Evolutionary conservation across 768 basidiomycete genomes (phyloP), one percentile per base, ranked within the genome.

Genomic region (Podaxis rugospora): DNA sequence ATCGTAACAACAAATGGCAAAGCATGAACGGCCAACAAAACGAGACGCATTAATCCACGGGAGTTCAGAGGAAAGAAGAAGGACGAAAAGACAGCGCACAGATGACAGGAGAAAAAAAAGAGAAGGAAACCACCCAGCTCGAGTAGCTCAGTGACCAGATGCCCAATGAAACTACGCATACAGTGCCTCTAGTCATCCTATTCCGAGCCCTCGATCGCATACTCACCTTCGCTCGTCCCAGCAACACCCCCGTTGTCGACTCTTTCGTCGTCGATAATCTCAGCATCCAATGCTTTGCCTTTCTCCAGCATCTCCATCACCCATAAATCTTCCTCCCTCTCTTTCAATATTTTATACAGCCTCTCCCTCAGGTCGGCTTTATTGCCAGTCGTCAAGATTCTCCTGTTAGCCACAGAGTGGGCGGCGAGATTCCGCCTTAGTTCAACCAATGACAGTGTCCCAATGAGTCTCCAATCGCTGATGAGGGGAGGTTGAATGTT

Each of bases 341-440:
- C 75, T 65, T 76, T 72, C 62, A 89, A 69, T 18, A 89, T 69
- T 3, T 66, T 67, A 40, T 66, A 62, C 42, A 89, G 74, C 42
- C 85, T 75, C 32, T 75, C 74, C 3, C 69, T 71, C 77, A 89
- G 77, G 66, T 86, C 83, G 13, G 63, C 65, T 61, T 78, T 80
- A 23, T 78, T 74, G 0, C 86, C 87, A 14, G 73, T 68, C 0
- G 76, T 68, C 18, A 76, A n/a, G 37, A 88, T 79, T 0, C 64
- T 65, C 21, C 75, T 64, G 64, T 89, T 84, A 59, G 68, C 68
- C 10, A 64, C 72, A 1, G 83, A 79, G 65, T 89, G 86, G 1
- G 79, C 86, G 18, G 74, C 72, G 4, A 89, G 77, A 64, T 89
- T 89, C 10, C 81, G 74, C 63, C 78, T 78, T 32, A 89, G 72